A percentile compares a stretch with the other conserved stretches of the same genome.
These are phyloP conservation scores for Polychaeton citri DNA, from an alignment of 2,329 filamentous ascomycete genomes.

Conservation along the genomic window DNA sequence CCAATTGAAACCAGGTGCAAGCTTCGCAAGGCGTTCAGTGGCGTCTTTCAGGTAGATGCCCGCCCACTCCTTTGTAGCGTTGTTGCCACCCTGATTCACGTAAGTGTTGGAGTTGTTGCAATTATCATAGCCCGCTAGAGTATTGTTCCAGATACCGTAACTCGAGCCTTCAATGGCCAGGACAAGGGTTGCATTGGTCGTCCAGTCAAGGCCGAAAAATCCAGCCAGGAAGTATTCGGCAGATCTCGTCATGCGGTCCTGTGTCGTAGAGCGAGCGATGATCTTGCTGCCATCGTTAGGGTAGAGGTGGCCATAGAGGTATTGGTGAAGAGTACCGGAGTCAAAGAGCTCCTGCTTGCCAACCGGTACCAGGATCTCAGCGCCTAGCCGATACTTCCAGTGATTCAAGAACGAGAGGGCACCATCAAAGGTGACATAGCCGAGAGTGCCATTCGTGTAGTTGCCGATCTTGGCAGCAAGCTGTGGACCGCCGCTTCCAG, in stretches of 20 bases:
- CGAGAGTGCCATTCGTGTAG: slow-evolving; percentile 24
- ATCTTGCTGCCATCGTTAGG: slow-evolving; percentile 57
- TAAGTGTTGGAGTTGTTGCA: slow-evolving; percentile 47
- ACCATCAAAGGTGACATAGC: slow-evolving; percentile 41
- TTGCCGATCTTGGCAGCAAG: slow-evolving; percentile 47
- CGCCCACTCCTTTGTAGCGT: slow-evolving; percentile 47
- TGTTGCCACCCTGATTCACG: slow-evolving; percentile 35
- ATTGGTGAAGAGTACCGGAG: slow-evolving; percentile 56
- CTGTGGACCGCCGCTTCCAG: slow-evolving; percentile 39
- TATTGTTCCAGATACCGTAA: slow-evolving; percentile 44
- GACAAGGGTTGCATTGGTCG: slow-evolving; percentile 42
- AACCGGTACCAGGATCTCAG: slow-evolving; percentile 58
- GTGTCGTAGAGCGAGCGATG: slow-evolving; percentile 59
- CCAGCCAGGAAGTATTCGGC: slow-evolving; percentile 68
- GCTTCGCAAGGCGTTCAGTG: slow-evolving; percentile 41
- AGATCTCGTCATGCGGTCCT: slow-evolving; percentile 64
- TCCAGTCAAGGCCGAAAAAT: slow-evolving; percentile 66
- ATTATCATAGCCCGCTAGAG: slow-evolving; percentile 51
- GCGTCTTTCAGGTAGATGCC: slow-evolving; percentile 52
- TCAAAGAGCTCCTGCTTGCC: slow-evolving; percentile 56
- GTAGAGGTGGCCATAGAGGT: slow-evolving; percentile 59
- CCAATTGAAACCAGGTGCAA: slow-evolving; percentile 40
- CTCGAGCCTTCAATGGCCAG: slow-evolving; percentile 49
- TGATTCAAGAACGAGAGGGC: slow-evolving; percentile 51
- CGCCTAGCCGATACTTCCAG: slow-evolving; percentile 57